phyloP scores from a whole-genome alignment of 192 early-diverging fungal species.

The Dispira simplex region DNA sequence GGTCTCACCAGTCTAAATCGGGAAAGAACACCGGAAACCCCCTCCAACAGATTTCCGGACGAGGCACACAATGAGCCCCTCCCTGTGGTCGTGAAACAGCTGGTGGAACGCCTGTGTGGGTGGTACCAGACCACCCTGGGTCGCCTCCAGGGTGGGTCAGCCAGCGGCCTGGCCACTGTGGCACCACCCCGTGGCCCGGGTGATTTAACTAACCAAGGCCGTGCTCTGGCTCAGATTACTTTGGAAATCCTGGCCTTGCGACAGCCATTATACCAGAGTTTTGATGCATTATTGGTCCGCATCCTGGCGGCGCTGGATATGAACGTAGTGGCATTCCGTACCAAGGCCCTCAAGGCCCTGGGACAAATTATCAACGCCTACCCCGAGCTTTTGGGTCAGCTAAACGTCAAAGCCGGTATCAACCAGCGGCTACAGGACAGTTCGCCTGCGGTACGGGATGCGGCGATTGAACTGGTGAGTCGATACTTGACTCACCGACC shows the following conservation, averaged over 20 bases:
- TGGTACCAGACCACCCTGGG: not conserved
- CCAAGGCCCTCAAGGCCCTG: conserved; percentile 66
- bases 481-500: conserved; percentile 55
- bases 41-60: not conserved
- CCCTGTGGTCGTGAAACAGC: not conserved
- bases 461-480: conserved; percentile 76
- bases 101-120: not conserved
- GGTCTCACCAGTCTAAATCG: not conserved
- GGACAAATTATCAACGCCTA: conserved; percentile 55
- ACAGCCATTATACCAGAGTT: conserved; percentile 45
- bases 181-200: not conserved
- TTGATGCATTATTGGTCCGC: conserved; percentile 48
- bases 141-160: not conserved
- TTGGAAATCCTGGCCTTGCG: conserved; percentile 28
- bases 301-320: conserved; percentile 47
- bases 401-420: conserved; percentile 51
- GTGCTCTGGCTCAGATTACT: conserved; percentile 8
- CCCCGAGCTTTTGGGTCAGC: conserved; percentile 40
- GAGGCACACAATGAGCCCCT: not conserved
- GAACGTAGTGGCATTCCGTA: conserved; percentile 48
- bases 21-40: too few relatives aligned
- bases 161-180: not conserved
- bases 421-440: conserved; percentile 61
- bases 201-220: not conserved
- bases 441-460: conserved; percentile 77